These are phyloP conservation scores for Lindgomyces ingoldianus DNA, from an alignment of 495 filamentous ascomycete genomes.

Conservation along the genomic window DNA sequence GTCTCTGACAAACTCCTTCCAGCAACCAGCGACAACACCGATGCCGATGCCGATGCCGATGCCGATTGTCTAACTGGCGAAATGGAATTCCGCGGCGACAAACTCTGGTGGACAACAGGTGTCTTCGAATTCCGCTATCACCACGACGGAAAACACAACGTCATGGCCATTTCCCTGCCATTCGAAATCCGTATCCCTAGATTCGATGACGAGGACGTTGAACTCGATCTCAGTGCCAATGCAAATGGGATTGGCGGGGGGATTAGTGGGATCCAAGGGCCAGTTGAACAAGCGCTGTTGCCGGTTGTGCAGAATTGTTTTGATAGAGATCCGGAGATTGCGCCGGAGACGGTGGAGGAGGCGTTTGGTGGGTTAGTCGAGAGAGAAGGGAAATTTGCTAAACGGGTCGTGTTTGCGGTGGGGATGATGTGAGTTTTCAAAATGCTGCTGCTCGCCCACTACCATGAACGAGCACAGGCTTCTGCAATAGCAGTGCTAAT, in stretches of 20 bases:
- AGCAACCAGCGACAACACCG: constrained; percentile 50
- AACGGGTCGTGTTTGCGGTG: constrained; percentile 87
- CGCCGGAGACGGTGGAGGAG: constrained; percentile 77
- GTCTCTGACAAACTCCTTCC: constrained; percentile 60
- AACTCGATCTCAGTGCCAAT: constrained; percentile 53
- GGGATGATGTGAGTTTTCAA: constrained; percentile 84
- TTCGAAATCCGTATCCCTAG: constrained; percentile 84
- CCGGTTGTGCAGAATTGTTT: constrained; percentile 88
- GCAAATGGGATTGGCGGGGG: too few species aligned
- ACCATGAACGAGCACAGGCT: too few species aligned
- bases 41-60: too few species aligned
- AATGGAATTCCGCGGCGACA: constrained; percentile 86
- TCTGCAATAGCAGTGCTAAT: constrained; percentile 23
- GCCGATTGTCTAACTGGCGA: constrained; percentile 67
- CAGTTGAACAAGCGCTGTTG: constrained; percentile 75
- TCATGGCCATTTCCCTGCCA: constrained; percentile 92
- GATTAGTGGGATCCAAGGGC: constrained; percentile 46
- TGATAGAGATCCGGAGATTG: constrained; percentile 88
- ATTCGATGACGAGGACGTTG: constrained; percentile 68
- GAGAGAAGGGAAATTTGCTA: constrained; percentile 83
- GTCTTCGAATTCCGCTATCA: constrained; percentile 97
- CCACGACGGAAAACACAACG: constrained; percentile 88
- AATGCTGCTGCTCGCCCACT: too few species aligned
- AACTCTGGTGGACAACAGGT: constrained; percentile 94
- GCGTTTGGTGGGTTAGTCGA: constrained; percentile 80